Conservation (phyloP, 805 yeast genomes). For the Saccharomyces jurei region DNA sequence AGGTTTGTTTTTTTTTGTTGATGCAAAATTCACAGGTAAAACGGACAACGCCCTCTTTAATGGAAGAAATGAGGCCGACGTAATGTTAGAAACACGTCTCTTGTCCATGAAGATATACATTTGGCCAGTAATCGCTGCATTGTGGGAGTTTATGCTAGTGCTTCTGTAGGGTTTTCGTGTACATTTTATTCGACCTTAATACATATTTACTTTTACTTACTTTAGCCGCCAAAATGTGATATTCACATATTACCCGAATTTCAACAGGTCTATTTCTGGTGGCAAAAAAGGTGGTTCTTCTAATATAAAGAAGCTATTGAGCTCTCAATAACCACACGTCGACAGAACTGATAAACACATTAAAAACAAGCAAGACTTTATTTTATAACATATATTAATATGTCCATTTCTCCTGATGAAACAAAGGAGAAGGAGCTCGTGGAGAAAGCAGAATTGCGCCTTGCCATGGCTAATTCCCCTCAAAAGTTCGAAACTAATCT, state of each 20-base stretch:
- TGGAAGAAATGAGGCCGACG: no score
- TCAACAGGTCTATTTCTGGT: neutral
- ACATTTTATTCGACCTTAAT: no score
- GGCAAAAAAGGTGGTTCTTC: neutral
- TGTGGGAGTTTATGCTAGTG: no score
- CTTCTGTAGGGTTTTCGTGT: neutral
- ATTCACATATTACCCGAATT: neutral
- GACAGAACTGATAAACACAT: neutral
- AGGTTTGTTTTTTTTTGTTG: no score
- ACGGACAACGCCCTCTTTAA: no score
- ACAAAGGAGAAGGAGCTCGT: conserved; percentile 52
- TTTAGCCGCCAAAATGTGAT: neutral
- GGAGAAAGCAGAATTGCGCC: conserved; percentile 71
- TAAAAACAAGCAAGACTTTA: neutral
- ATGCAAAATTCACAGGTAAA: no score
- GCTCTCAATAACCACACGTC: neutral
- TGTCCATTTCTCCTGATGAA: conserved; percentile 7
- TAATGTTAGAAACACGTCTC: no score
- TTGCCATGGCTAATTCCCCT: conserved; percentile 68
- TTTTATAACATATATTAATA: neutral
- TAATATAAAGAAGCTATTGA: neutral
- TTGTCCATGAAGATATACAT: no score
- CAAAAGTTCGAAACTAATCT: conserved; percentile 55
- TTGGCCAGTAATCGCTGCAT: no score
- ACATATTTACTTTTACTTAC: no score